Conservation (phyloP, 2,329 filamentous ascomycete species). For the Monilinia aucupariae region DNA sequence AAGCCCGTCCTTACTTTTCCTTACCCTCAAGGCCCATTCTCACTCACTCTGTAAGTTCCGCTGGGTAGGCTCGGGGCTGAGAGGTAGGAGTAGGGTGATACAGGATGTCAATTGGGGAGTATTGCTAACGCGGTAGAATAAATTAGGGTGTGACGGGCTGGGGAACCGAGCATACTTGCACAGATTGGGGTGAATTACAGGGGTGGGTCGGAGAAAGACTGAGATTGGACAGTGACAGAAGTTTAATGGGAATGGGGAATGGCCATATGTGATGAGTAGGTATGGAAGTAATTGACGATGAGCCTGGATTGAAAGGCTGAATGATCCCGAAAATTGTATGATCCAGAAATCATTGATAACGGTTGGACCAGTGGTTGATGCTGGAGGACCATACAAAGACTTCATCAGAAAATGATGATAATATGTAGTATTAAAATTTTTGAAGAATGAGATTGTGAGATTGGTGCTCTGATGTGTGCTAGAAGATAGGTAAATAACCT, state of each 20-base stretch:
- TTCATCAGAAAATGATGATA: too few species aligned
- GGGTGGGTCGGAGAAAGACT: background rate
- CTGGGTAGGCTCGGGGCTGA: too few species aligned
- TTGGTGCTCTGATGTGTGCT: too few species aligned
- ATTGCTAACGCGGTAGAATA: background rate
- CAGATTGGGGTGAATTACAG: conserved; percentile 5
- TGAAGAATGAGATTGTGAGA: too few species aligned
- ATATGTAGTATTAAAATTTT: too few species aligned
- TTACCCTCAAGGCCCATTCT: background rate
- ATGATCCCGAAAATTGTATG: background rate
- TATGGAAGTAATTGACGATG: background rate
- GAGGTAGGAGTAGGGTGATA: too few species aligned
- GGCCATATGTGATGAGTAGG: background rate
- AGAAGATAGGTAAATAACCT: too few species aligned
- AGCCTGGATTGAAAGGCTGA: too few species aligned
- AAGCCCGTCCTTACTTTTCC: background rate
- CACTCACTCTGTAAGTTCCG: fast-evolving
- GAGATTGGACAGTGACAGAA: background rate
- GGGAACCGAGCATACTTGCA: conserved; percentile 3
- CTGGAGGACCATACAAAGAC: too few species aligned
- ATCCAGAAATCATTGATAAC: too few species aligned
- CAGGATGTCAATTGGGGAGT: background rate
- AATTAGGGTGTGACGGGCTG: conserved; percentile 5
- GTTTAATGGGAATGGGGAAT: background rate
- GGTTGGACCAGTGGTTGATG: too few species aligned